Evolutionary conservation across 495 filamentous ascomycete species (phyloP), one percentile per base, ranked within the genome.

Genomic region (Neurospora tetraspora): DNA sequence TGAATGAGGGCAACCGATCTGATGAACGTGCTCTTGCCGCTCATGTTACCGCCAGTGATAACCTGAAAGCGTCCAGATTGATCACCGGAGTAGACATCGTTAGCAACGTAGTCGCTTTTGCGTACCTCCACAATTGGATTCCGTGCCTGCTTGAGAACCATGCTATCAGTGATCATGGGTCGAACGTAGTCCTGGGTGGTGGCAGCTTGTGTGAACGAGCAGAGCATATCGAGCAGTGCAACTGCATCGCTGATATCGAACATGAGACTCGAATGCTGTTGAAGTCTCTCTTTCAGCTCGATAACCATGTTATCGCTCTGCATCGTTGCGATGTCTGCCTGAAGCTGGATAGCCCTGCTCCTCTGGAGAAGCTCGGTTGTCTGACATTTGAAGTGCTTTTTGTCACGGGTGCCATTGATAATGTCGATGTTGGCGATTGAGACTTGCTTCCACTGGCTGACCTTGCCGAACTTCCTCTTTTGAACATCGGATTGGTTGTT

Each of bases 1-100:
- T 90, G 87, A 79, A 95, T 90, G 11, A 99, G 83, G 20, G 95
- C 93, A 47, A 97, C 84, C 8, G 90, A 91, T 73, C 93, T 90
- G 77, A 98, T 97, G 82, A 96, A 98, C 0, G 95, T 98, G 73
- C 93, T 93, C 78, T 97, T 98, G n/a, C 96, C 96, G 76, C 93
- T 96, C 96, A 98, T 98, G 80, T 99, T 99, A 81, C 93, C 96
- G 47, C 96, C 96, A 7, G 96, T 97, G 77, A 99, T 91, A 73
- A 98, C 92, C 73, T 97, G 93, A 80, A 98, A 94, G 9, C 95
- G 89, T 39, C 86, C 87, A 72, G 92, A 89, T 37, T 90, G 83
- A 23, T 89, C 90, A 40, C 93, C 93, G 76, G 93, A 97, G 59
- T 92, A 92, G 71, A 78, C 76, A 16, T 97, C 93, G 75, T 98